Evolutionary conservation across 805 yeast species (phyloP).

Genomic region (Pichia sporocuriosa): DNA sequence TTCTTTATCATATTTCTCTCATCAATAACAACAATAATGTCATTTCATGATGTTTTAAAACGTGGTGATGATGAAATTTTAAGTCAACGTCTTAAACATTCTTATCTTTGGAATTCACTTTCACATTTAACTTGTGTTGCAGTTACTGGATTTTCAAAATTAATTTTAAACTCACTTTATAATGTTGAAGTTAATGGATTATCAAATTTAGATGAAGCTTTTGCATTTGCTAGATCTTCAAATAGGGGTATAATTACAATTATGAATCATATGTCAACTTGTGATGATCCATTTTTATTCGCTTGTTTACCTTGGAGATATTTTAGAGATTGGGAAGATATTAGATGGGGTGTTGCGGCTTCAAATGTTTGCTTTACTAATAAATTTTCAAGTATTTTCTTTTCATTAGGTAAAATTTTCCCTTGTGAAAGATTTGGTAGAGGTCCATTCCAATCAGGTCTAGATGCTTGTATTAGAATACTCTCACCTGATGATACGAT

Average conservation of each 20-base stretch:
- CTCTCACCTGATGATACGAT: conserved; percentile 72
- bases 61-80: conserved; percentile 68
- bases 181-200: conserved; percentile 55
- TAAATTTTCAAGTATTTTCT: conserved; percentile 47
- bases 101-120: conserved; percentile 55
- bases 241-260: conserved; percentile 74
- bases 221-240: conserved; percentile 55
- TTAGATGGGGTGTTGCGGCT: conserved; percentile 95
- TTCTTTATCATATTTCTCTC: too few species aligned
- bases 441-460: conserved; percentile 86
- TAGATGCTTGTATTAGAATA: conserved; percentile 80
- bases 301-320: conserved; percentile 73
- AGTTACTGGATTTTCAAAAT: conserved; percentile 59
- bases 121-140: conserved; percentile 64
- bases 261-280: conserved; percentile 89
- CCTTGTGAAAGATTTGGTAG: conserved; percentile 83
- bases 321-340: conserved; percentile 52
- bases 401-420: conserved; percentile 83
- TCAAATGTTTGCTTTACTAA: conserved; percentile 78
- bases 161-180: conserved; percentile 54
- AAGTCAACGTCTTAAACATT: conserved; percentile 45
- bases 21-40: conserved; percentile 50
- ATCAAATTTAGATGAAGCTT: conserved; percentile 57
- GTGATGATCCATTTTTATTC: conserved; percentile 90
- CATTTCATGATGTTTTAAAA: conserved; percentile 57